Base-by-base conservation (phyloP, 116 monocot genomes). In the Papilionanthe hybrid region DNA sequence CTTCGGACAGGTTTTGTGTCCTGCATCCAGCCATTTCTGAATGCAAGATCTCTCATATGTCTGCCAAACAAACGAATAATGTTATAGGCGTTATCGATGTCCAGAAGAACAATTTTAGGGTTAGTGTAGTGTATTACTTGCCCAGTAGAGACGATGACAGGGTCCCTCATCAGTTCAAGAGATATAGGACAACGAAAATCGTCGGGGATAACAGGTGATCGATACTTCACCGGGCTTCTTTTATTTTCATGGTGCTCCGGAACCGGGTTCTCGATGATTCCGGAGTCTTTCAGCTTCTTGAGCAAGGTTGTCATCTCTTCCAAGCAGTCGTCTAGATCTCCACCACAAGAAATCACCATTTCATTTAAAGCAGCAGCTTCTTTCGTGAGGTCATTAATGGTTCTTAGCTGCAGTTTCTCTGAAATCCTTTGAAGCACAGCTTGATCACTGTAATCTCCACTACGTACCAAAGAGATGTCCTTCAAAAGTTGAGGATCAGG, bases 151-250 rank as follows among this genome's bases (percentile, higher is more conserved):
- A 96, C 89, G 27, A 94, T 96, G 45, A 96, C 96, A 43, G 96
- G 96, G 65, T 96, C 96, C 80, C 81, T 91, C 96, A 96, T 96
- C 76, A 96, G 82, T 72, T 96, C 96, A 57, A 92, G 96, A 53
- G 96, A 92, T 79, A 96, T 89, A 23, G 96, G 92, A 37, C 96
- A 96, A n/a, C 94, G 82, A 47, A 96, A 96, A 83, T 96, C 96
- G 85, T 96, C 96, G 9, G 96, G 96, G 65, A 96, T 92, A 44
- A 96, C 86, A 48, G 94, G 96, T 47, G 86, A 93, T 77, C 85
- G 85, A 55, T 88, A 83, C 5, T 83, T 94, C 1, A 76, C 19
- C 0, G 80, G 82, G 67, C 79, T 82, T n/a, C 81, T 72, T 74
- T 86, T 86, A 13, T 41, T 84, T 63, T 83, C 82, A 1, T 53